phyloP scores from a whole-genome alignment of 306 rosid genomes.

The Cicer judaicum region DNA sequence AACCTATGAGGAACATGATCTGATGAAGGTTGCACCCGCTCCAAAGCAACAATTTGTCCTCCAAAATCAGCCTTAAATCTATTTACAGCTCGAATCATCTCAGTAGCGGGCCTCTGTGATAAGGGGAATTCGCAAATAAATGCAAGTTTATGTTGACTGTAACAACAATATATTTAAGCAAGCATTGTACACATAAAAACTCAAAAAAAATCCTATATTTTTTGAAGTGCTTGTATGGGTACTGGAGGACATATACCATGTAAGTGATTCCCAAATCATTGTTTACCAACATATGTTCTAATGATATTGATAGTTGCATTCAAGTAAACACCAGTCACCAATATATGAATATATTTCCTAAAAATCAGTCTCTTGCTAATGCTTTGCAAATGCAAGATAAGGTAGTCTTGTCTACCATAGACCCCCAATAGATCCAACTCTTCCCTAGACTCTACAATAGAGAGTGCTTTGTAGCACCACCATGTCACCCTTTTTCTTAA shows the following conservation, averaged over 20 bases:
- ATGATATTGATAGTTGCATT: background rate
- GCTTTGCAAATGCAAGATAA: constrained; percentile 4
- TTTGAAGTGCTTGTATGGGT: background rate
- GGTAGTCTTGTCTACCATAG: background rate
- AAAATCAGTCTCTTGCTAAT: constrained; percentile 11
- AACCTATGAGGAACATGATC: constrained; percentile 98
- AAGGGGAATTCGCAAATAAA: constrained; percentile 30
- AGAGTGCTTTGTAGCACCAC: background rate
- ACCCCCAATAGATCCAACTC: background rate
- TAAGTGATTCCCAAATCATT: constrained; percentile 18
- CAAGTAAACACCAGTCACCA: constrained; percentile 13
- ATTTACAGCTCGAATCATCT: constrained; percentile 90
- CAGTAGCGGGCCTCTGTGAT: constrained; percentile 76
- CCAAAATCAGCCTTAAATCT: constrained; percentile 92
- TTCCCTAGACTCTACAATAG: background rate
- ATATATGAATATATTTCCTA: constrained; percentile 10
- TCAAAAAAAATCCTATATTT: constrained; percentile 22
- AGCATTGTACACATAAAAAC: background rate
- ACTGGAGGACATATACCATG: background rate
- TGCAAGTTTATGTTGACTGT: constrained; percentile 16
- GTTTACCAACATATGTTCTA: constrained; percentile 9
- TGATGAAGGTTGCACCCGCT: constrained; percentile 97
- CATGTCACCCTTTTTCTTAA: background rate
- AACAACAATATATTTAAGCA: constrained; percentile 39
- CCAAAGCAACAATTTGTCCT: constrained; percentile 85